Conservation (phyloP, 768 basidiomycete genomes). For the Tylopilus vinaceipallidus region DNA sequence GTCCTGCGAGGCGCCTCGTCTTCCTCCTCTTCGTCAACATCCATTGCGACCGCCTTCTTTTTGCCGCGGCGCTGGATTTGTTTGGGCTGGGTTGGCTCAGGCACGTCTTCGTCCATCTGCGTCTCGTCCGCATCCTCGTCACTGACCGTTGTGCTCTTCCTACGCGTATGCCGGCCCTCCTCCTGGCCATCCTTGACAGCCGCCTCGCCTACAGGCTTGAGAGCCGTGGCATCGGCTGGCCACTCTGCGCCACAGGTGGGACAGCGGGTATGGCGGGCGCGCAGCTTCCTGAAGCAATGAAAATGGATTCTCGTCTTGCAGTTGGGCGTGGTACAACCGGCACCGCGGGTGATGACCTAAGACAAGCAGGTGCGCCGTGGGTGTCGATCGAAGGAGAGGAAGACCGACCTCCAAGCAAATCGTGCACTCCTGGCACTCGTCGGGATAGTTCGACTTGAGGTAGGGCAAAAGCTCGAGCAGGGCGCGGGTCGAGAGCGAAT, state of each 20-base stretch:
- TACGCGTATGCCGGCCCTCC: slow-evolving; percentile 35
- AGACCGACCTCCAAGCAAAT: slow-evolving; percentile 64
- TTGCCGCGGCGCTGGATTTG: slow-evolving; percentile 29
- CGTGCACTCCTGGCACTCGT: slow-evolving; percentile 69
- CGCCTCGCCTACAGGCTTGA: slow-evolving; percentile 64
- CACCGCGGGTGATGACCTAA: slow-evolving; percentile 68
- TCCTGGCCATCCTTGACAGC: slow-evolving; percentile 65
- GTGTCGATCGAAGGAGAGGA: background rate
- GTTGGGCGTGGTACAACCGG: slow-evolving; percentile 56
- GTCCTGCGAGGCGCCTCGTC: slow-evolving; percentile 21
- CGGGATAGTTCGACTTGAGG: slow-evolving; percentile 68
- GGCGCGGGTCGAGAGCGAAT: slow-evolving; percentile 73
- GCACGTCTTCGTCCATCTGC: slow-evolving; percentile 33
- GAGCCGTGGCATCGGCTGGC: slow-evolving; percentile 49
- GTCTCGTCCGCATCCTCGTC: slow-evolving; percentile 43
- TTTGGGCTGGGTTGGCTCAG: slow-evolving; percentile 32
- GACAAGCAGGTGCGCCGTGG: background rate
- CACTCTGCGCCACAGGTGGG: slow-evolving; percentile 59
- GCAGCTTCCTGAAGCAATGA: slow-evolving; percentile 59
- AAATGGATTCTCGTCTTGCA: slow-evolving; percentile 66
- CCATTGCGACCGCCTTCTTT: slow-evolving; percentile 37
- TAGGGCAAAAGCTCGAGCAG: slow-evolving; percentile 73
- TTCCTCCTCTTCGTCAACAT: slow-evolving; percentile 40
- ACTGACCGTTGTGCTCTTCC: slow-evolving; percentile 34
- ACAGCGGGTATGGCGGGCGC: slow-evolving; percentile 45